These are phyloP conservation scores for Agapanthus africanus DNA, from an alignment of 106 monocot species.

Conservation along the genomic window DNA sequence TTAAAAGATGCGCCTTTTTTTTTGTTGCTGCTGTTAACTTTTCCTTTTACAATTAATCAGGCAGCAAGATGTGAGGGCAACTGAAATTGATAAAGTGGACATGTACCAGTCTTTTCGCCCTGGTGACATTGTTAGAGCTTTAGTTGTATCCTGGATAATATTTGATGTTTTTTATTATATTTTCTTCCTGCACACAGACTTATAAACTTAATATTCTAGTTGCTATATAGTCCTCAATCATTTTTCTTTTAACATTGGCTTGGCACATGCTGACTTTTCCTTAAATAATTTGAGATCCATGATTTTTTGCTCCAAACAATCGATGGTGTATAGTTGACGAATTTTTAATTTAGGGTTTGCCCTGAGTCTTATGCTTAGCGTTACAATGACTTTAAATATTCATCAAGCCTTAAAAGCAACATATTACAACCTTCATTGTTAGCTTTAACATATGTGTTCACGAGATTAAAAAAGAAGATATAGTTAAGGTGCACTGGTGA, in stretches of 20 bases:
- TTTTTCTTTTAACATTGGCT: too few species aligned
- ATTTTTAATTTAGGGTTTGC: neutral
- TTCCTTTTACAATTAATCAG: conserved; percentile 32
- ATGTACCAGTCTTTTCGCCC: conserved; percentile 87
- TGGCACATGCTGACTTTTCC: neutral
- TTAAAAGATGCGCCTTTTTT: neutral
- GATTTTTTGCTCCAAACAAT: neutral
- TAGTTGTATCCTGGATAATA: conserved; percentile 74
- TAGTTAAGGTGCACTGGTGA: too few species aligned
- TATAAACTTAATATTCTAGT: neutral
- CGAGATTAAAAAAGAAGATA: too few species aligned
- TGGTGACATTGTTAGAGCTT: conserved; percentile 87
- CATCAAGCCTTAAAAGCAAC: neutral
- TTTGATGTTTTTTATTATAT: neutral
- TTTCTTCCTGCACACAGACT: neutral
- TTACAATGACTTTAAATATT: neutral
- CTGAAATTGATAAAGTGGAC: conserved; percentile 99
- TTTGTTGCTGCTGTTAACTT: neutral
- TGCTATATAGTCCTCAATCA: too few species aligned
- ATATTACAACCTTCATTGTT: neutral
- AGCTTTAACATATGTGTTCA: neutral
- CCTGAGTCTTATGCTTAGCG: neutral
- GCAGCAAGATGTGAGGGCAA: conserved; percentile 97
- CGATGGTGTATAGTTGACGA: neutral
- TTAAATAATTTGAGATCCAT: neutral